These are phyloP conservation scores for Nemania sp. DNA, from an alignment of 2,329 filamentous ascomycete genomes.

Conservation along the genomic window DNA sequence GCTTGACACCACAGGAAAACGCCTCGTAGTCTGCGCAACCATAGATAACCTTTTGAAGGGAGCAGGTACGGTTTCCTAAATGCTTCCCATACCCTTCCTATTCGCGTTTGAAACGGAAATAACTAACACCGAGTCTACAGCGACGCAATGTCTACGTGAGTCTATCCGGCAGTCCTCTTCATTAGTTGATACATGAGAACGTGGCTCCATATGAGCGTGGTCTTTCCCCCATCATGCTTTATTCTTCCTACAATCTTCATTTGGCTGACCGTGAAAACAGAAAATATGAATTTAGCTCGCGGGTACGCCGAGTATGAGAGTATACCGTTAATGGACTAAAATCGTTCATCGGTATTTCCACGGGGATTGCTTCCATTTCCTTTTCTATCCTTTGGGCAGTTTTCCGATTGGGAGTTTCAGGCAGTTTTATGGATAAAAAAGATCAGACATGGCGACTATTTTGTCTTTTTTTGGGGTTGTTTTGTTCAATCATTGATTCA, in stretches of 20 bases:
- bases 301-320: slow-evolving; percentile 60
- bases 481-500: slow-evolving; percentile 8
- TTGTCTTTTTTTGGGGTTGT: slow-evolving; percentile 6
- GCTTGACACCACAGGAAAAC: slow-evolving; percentile 88
- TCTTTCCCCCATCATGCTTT: too few species aligned
- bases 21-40: slow-evolving; percentile 92
- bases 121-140: too few species aligned
- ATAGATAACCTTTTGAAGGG: slow-evolving; percentile 97
- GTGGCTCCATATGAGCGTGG: too few species aligned
- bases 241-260: slow-evolving; percentile 12
- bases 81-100: too few species aligned
- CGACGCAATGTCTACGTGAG: slow-evolving; percentile 92
- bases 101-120: too few species aligned
- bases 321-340: slow-evolving; percentile 12
- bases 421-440: slow-evolving; percentile 24
- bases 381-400: neutral
- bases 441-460: slow-evolving; percentile 16
- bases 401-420: slow-evolving; percentile 32
- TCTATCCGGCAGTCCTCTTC: too few species aligned
- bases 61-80: slow-evolving; percentile 59
- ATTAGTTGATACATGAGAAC: too few species aligned
- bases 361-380: neutral
- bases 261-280: slow-evolving; percentile 56
- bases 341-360: neutral
- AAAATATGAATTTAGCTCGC: slow-evolving; percentile 61